Evolutionary conservation across 768 basidiomycete species (phyloP).

Genomic region (Leccinum obscurum): DNA sequence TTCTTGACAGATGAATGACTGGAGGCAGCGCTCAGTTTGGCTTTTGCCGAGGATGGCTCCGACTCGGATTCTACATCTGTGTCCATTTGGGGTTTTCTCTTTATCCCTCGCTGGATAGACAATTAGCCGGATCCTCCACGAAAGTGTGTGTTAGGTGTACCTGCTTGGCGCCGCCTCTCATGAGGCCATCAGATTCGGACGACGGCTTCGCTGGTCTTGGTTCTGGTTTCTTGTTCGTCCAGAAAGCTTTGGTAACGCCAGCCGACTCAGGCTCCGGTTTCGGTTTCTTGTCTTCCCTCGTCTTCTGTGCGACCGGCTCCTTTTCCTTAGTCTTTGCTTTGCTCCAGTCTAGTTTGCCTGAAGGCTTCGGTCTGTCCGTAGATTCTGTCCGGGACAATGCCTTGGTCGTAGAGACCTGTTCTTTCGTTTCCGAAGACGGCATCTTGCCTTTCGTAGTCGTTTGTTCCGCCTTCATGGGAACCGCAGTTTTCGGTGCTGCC

Average conservation of each 20-base stretch:
- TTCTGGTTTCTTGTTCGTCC: not conserved
- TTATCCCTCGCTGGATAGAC: constrained; percentile 34
- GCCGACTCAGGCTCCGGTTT: constrained; percentile 13
- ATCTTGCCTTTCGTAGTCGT: constrained; percentile 24
- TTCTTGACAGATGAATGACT: constrained; percentile 39
- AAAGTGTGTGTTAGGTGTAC: constrained; percentile 1
- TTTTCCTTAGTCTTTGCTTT: constrained; percentile 51
- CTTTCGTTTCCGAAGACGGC: constrained; percentile 27
- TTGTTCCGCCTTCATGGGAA: constrained; percentile 14
- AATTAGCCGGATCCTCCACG: constrained; percentile 7
- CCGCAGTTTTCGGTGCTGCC: constrained; percentile 12
- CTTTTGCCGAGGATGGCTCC: constrained; percentile 4
- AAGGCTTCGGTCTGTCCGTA: constrained; percentile 33
- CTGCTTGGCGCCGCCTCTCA: constrained; percentile 2
- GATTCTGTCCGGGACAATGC: constrained; percentile 17
- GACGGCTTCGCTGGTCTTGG: not conserved
- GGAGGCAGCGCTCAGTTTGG: constrained; percentile 10
- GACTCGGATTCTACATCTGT: constrained; percentile 31
- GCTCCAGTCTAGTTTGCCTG: constrained; percentile 64
- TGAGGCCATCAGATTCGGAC: not conserved
- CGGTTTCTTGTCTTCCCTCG: constrained; percentile 18
- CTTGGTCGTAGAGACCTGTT: constrained; percentile 27
- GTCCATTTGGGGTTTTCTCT: constrained; percentile 44
- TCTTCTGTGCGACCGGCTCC: constrained; percentile 8
- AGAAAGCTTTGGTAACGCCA: not conserved